Percentiles rank a stretch among this genome's conserved stretches.
phyloP scores from a whole-genome alignment of 371 early-diverging fungal species.

The Mortierella sp. region DNA sequence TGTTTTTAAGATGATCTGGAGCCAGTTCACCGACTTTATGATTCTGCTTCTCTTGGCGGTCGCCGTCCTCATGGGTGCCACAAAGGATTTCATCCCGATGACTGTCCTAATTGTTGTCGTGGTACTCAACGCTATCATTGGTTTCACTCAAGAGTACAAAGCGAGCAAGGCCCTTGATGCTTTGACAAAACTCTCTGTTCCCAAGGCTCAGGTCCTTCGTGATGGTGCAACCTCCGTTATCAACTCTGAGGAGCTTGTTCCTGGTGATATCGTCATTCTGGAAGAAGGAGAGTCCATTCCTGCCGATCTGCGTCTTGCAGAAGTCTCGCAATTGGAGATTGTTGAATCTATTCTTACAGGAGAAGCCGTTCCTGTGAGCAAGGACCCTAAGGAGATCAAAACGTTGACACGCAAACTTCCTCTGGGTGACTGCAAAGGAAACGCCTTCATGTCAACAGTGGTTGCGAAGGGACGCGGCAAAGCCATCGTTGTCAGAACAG shows the following conservation, averaged over 20 bases:
- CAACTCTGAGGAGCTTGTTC: constrained; percentile 68
- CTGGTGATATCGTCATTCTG: constrained; percentile 77
- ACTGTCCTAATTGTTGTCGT: constrained; percentile 77
- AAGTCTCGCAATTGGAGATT: constrained; percentile 78
- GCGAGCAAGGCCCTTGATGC: constrained; percentile 73
- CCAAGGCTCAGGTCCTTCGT: constrained; percentile 77
- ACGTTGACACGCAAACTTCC: constrained; percentile 74
- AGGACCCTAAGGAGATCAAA: constrained; percentile 65
- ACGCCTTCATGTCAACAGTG: constrained; percentile 87
- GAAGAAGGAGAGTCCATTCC: constrained; percentile 78
- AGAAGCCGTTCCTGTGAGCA: constrained; percentile 72
- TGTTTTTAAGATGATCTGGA: constrained; percentile 81
- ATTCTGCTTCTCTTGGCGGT: constrained; percentile 82
- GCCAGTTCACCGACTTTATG: constrained; percentile 93
- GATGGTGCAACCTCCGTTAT: constrained; percentile 65
- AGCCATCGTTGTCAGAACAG: constrained; percentile 84
- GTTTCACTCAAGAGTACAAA: constrained; percentile 75
- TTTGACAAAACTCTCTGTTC: constrained; percentile 67
- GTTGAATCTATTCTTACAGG: constrained; percentile 84
- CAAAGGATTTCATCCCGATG: constrained; percentile 77
- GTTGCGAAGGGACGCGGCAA: constrained; percentile 85
- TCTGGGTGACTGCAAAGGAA: constrained; percentile 85
- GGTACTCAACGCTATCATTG: constrained; percentile 75
- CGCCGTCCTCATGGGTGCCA: constrained; percentile 82
- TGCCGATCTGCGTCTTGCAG: constrained; percentile 78